These are phyloP conservation scores for Xylaria curta DNA, from an alignment of 495 filamentous ascomycete genomes.

Conservation along the genomic window DNA sequence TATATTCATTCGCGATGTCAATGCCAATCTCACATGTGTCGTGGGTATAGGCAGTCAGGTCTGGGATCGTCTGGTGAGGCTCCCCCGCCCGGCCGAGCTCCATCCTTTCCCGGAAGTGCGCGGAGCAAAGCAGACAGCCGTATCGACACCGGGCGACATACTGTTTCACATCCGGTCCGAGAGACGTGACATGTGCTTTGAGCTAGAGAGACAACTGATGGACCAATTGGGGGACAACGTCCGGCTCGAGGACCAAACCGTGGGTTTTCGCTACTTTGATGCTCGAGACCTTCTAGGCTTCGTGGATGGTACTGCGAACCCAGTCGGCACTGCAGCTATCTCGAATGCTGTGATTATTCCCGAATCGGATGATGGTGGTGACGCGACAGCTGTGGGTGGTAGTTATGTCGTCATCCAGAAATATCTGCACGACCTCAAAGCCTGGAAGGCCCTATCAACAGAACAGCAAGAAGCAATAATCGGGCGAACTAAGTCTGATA, in stretches of 20 bases:
- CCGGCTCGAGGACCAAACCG: conserved; percentile 57
- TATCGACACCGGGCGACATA: conserved; percentile 61
- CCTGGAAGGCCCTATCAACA: conserved; percentile 52
- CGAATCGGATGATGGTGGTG: conserved; percentile 54
- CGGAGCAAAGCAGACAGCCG: conserved; percentile 53
- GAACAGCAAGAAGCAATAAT: conserved; percentile 64
- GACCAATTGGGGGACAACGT: conserved; percentile 56
- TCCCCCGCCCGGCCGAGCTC: conserved; percentile 57
- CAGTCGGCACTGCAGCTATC: conserved; percentile 47
- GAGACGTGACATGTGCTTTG: conserved; percentile 63
- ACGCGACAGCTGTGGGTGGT: conserved; percentile 48
- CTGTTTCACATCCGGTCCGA: conserved; percentile 65
- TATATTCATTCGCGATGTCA: conserved; percentile 58
- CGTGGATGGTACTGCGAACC: conserved; percentile 66
- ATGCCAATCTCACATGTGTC: conserved; percentile 57
- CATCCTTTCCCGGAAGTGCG: conserved; percentile 57
- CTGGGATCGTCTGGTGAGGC: conserved; percentile 54
- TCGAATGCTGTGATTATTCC: conserved; percentile 47
- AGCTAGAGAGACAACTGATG: conserved; percentile 62
- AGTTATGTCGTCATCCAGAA: conserved; percentile 67
- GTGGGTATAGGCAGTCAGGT: conserved; percentile 60
- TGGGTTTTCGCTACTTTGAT: conserved; percentile 66
- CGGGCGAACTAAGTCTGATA: conserved; percentile 62
- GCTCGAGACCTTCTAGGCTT: conserved; percentile 65
- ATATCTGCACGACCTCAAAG: conserved; percentile 60